Evolutionary conservation across 2,329 filamentous ascomycete species (phyloP), one percentile per base, ranked within the genome.

Genomic region (Huntiella savannae): DNA sequence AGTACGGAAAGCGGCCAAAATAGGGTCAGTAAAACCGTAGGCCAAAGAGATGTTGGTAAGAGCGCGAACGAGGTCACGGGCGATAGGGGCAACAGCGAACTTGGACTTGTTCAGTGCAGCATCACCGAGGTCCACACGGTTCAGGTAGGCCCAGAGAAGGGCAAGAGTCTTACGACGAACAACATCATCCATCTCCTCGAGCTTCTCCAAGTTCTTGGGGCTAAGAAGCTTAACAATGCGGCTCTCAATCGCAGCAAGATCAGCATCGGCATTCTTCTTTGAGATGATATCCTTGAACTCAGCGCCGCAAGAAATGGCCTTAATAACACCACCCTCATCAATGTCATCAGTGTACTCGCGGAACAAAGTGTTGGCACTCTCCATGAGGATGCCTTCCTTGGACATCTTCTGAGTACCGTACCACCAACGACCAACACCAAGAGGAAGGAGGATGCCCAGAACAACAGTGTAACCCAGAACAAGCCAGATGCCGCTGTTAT

Each of bases 351-450:
- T 77, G 63, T 92, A 98, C 58, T 94, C 85, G 55, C 79, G 80
- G 72, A 98, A 96, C 49, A 98, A 73, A 53, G 85, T 87, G 61
- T 92, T 92, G 54, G 92, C 87, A 62, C 83, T 95, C 59, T 91
- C 84, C 59, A 95, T 80, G 47, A 94, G 70, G 19, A 96, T 82
- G 54, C 84, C 85, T 62, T 98, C 92, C 65, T 88, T 92, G 34
- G 91, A 96, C 62, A 83, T 76, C 55, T 79, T 76, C 62, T 94
- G 88, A 33, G 85, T 92, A 50, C 92, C 91, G 59, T 98, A 98
- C 91, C 91, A 98, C 91, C 91, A 98, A 49, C 82, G 86, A 41
- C 91, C 91, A 47, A 98, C 88, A 41, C 91, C 69, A 60, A 92
- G 98, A 2, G 91, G 91, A 45, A 98, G 69, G 50, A 95, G 67